phyloP scores from a whole-genome alignment of 306 rosid species.

The Ochetophila trinervis region DNA sequence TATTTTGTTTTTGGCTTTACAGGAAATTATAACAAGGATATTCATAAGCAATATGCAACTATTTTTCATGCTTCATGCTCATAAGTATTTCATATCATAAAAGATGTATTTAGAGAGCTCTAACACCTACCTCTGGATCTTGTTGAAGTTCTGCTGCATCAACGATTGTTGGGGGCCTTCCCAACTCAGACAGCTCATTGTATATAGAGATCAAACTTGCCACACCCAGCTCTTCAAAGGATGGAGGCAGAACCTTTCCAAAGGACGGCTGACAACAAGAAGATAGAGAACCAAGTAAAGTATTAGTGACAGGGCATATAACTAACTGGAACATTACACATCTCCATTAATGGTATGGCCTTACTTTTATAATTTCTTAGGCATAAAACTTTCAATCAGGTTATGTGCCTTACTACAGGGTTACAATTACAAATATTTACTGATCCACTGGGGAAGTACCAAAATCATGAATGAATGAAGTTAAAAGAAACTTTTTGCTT shows the following conservation, averaged over 20 bases:
- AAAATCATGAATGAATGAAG: neutral
- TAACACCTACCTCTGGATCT: constrained; percentile 60
- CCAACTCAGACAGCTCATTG: constrained; percentile 60
- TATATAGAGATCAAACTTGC: constrained; percentile 57
- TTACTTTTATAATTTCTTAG: neutral
- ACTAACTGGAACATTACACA: constrained; percentile 1
- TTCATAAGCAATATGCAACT: constrained; percentile 5
- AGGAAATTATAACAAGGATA: neutral
- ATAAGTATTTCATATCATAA: constrained; percentile 6
- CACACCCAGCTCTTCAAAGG: constrained; percentile 71
- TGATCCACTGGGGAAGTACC: neutral
- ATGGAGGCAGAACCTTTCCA: constrained; percentile 61
- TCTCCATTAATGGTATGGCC: neutral
- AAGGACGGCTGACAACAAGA: constrained; percentile 62
- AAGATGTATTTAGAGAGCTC: constrained; percentile 25
- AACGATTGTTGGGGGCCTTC: constrained; percentile 59
- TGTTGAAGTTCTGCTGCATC: constrained; percentile 68
- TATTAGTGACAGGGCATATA: constrained; percentile 4
- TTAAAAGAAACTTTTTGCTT: constrained; percentile 8
- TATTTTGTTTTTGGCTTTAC: too few relatives aligned
- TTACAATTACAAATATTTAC: constrained; percentile 1
- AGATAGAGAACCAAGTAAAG: constrained; percentile 18
- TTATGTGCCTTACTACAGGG: neutral
- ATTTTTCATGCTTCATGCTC: constrained; percentile 17
- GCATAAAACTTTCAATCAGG: neutral